Evolutionary conservation across 169 alveolate species (phyloP).

Genomic region (Babesia gibsoni): DNA sequence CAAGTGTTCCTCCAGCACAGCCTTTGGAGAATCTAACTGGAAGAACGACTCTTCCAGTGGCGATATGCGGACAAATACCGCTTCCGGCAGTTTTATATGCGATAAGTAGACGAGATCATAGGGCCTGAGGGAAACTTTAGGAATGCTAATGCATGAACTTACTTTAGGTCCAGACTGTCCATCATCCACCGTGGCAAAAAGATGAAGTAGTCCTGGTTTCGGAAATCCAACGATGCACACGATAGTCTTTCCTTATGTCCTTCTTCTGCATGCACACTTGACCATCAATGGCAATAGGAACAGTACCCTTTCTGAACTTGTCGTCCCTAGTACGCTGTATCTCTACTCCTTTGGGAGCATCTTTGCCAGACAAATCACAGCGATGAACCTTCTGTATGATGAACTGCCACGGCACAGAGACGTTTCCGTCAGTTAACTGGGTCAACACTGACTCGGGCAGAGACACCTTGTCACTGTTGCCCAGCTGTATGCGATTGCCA

Average conservation of each 20-base stretch:
- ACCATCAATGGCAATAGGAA: neutral
- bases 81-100: slow-evolving; percentile 42
- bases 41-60: slow-evolving; percentile 42
- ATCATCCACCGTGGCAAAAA: slow-evolving; percentile 67
- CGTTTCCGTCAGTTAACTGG: slow-evolving; percentile 25
- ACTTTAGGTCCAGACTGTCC: slow-evolving; percentile 49
- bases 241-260: slow-evolving; percentile 53
- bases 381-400: slow-evolving; percentile 56
- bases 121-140: slow-evolving; percentile 13
- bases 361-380: neutral
- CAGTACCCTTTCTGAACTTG: slow-evolving; percentile 7
- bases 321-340: slow-evolving; percentile 12
- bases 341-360: neutral
- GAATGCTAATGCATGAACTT: neutral
- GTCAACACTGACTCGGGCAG: slow-evolving; percentile 50
- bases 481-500: slow-evolving; percentile 28
- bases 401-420: slow-evolving; percentile 56
- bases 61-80: slow-evolving; percentile 30
- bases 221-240: slow-evolving; percentile 52
- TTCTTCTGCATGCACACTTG: slow-evolving; percentile 12
- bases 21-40: slow-evolving; percentile 29
- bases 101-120: slow-evolving; percentile 45
- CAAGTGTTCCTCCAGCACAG: slow-evolving; percentile 56
- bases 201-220: slow-evolving; percentile 58
- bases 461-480: slow-evolving; percentile 61